A percentile compares a stretch with the other conserved stretches of the same genome.
Conservation (phyloP, 257 asterid species). For the Phtheirospermum japonicum region DNA sequence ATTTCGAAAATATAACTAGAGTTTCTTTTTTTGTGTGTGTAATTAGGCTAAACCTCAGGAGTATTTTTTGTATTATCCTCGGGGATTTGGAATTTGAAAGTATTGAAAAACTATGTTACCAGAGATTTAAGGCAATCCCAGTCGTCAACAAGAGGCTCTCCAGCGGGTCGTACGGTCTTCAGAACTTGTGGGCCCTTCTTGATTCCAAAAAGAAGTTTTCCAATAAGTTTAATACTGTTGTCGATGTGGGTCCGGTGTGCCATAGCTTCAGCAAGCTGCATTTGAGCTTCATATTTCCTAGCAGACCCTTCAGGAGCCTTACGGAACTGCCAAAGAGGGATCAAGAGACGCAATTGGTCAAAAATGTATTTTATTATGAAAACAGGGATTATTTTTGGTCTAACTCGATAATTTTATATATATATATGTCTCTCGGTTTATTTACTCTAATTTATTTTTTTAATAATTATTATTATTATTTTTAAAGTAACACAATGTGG, state of each 20-base stretch:
- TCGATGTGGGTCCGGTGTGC: constrained; percentile 82
- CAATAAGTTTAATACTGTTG: constrained; percentile 61
- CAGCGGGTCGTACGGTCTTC: constrained; percentile 55
- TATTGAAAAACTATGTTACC: constrained; percentile 38
- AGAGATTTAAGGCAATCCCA: constrained; percentile 84
- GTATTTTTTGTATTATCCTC: background rate
- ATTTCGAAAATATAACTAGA: no score
- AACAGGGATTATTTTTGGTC: background rate
- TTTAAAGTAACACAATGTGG: no score
- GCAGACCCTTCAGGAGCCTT: constrained; percentile 82
- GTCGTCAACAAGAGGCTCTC: constrained; percentile 82
- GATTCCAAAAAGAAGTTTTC: constrained; percentile 80
- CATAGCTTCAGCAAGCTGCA: constrained; percentile 76
- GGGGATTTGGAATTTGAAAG: background rate
- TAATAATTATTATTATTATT: no score
- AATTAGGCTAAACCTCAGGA: background rate
- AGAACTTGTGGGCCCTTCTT: constrained; percentile 64
- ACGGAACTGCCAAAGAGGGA: constrained; percentile 39
- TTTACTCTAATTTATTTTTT: no score
- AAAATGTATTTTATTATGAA: background rate
- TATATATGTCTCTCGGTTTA: no score
- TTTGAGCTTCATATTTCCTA: constrained; percentile 77
- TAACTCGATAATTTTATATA: no score
- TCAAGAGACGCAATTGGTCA: background rate
- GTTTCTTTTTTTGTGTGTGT: background rate